Evolutionary conservation across 345 rosid genomes (phyloP).

Genomic region (Murraya koenigii): DNA sequence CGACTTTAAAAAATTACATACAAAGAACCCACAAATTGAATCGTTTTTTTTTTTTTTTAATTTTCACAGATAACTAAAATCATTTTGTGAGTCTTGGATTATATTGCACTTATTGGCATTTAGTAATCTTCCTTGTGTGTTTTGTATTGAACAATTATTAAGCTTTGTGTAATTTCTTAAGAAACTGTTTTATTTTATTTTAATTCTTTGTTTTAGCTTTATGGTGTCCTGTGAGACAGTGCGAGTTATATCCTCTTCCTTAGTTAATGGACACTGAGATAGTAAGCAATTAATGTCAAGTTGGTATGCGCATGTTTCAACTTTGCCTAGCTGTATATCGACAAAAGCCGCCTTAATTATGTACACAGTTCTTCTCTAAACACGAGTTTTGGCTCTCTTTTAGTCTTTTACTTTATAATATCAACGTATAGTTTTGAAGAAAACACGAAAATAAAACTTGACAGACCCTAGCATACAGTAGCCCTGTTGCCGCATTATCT

Average conservation of each 20-base stretch:
- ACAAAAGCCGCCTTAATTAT: slow-evolving; percentile 1
- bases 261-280: not conserved
- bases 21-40: not conserved
- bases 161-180: not conserved
- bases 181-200: not conserved
- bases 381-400: not conserved
- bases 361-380: not conserved
- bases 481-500: not conserved
- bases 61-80: not conserved
- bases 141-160: too few relatives aligned
- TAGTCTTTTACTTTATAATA: not conserved
- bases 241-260: not conserved
- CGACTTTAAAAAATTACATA: slow-evolving; percentile 9
- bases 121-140: too few relatives aligned
- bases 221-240: not conserved
- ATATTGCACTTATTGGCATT: not conserved
- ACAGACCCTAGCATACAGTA: too few relatives aligned
- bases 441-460: too few relatives aligned
- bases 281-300: not conserved
- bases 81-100: not conserved
- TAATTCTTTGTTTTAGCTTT: not conserved
- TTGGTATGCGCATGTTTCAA: slow-evolving; percentile 8
- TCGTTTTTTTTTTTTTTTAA: not conserved
- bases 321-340: slow-evolving; percentile 5
- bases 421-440: not conserved